Conservation (phyloP, 768 basidiomycete species). For the Auricularia cornea region DNA sequence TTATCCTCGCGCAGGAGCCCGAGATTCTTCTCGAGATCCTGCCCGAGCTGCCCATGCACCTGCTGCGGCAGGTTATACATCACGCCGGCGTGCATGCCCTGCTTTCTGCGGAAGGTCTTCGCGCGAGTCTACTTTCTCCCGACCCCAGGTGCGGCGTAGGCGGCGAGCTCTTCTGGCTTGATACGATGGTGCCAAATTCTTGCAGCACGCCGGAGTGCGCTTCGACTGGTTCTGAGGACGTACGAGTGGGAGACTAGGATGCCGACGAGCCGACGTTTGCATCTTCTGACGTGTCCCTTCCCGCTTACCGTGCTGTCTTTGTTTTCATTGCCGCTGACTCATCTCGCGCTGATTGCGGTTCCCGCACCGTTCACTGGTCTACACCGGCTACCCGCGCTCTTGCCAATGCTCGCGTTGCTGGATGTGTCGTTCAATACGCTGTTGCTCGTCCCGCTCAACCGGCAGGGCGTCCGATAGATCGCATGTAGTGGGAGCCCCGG, state of each 20-base stretch:
- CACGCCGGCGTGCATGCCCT: not conserved
- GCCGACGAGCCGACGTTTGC: conserved; percentile 41
- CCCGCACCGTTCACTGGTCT: conserved; percentile 36
- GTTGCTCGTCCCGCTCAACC: conserved; percentile 35
- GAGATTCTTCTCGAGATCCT: not conserved
- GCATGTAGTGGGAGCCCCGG: conserved; percentile 48
- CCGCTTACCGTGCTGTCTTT: conserved; percentile 28
- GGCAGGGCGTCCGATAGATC: too few species aligned
- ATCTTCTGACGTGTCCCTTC: conserved; percentile 41
- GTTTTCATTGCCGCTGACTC: conserved; percentile 58
- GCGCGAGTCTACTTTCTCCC: not conserved
- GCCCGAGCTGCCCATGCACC: not conserved
- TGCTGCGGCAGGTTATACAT: not conserved
- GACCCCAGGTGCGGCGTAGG: not conserved
- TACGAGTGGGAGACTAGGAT: not conserved
- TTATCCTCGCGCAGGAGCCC: not conserved
- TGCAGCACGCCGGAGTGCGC: conserved; percentile 3
- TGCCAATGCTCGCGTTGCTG: conserved; percentile 53
- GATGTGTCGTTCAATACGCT: conserved; percentile 63
- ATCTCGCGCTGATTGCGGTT: conserved; percentile 49
- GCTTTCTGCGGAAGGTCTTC: not conserved
- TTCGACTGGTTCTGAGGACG: conserved; percentile 7
- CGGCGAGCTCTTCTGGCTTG: not conserved
- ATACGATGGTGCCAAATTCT: not conserved
- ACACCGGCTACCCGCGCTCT: conserved; percentile 47